A percentile compares a stretch with the other conserved stretches of the same genome.
phyloP scores from a whole-genome alignment of 2,329 filamentous ascomycete species.

The Ascochyta rabiei region DNA sequence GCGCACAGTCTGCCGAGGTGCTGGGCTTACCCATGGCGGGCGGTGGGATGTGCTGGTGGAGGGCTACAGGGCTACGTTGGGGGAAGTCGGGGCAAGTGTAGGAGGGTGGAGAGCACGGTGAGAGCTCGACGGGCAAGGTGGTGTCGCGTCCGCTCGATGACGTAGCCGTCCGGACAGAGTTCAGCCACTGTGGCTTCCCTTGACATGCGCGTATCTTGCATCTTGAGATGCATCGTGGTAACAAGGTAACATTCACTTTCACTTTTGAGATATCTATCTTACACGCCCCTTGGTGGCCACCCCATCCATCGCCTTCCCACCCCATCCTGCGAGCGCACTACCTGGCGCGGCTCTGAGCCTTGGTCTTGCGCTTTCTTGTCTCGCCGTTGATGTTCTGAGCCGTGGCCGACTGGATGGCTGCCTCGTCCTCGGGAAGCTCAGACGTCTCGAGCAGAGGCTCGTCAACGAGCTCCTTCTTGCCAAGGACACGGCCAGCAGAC shows the following conservation, averaged over 20 bases:
- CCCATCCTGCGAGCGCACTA: slow-evolving; percentile 10
- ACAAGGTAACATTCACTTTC: neutral
- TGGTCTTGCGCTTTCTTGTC: slow-evolving; percentile 49
- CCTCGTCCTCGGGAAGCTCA: slow-evolving; percentile 47
- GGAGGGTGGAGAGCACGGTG: neutral
- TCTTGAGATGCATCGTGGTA: no score
- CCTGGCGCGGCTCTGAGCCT: slow-evolving; percentile 32
- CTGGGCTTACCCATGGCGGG: neutral
- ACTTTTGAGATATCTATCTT: slow-evolving; percentile 10
- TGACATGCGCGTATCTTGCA: no score
- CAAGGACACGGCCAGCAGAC: slow-evolving; percentile 51
- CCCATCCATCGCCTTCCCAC: no score
- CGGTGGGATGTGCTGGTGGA: neutral
- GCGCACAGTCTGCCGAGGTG: neutral
- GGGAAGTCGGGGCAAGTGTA: neutral
- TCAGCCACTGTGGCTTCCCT: slow-evolving; percentile 22
- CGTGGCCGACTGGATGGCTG: slow-evolving; percentile 51
- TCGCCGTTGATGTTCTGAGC: slow-evolving; percentile 55
- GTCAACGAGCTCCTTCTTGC: slow-evolving; percentile 46
- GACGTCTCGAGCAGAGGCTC: slow-evolving; percentile 45
- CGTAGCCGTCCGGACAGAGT: slow-evolving; percentile 4
- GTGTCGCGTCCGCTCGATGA: slow-evolving; percentile 9
- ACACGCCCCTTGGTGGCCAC: slow-evolving; percentile 1
- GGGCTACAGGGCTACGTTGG: neutral
- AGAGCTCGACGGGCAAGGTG: slow-evolving; percentile 7